Percentiles rank a stretch among this genome's conserved stretches.
phyloP scores from a whole-genome alignment of 1,139 yeast genomes.

The Hyphopichia pseudoburtonii region DNA sequence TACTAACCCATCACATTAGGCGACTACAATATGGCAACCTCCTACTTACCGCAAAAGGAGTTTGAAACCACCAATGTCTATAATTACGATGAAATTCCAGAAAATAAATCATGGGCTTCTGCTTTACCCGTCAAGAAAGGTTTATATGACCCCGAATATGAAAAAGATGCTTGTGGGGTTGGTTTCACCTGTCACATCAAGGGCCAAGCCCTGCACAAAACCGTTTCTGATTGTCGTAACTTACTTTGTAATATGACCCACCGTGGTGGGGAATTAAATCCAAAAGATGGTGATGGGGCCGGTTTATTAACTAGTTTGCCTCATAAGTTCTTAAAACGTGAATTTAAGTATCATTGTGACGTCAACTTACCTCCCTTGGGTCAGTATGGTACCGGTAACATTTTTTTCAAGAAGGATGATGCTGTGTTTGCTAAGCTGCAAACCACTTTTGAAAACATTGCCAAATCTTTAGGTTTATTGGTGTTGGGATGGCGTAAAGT shows the following conservation, averaged over 20 bases:
- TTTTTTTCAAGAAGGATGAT: constrained; percentile 85
- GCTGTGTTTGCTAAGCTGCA: constrained; percentile 64
- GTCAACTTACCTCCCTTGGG: constrained; percentile 70
- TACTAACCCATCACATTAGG: no score
- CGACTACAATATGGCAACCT: no score
- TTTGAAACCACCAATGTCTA: constrained; percentile 47
- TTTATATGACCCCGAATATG: constrained; percentile 88
- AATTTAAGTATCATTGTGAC: constrained; percentile 67
- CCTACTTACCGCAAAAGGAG: constrained; percentile 43
- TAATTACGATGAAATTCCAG: constrained; percentile 72
- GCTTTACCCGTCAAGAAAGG: constrained; percentile 86
- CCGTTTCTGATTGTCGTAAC: constrained; percentile 85
- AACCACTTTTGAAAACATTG: constrained; percentile 77
- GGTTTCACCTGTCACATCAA: constrained; percentile 96
- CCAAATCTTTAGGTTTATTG: constrained; percentile 69
- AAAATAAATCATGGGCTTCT: constrained; percentile 89
- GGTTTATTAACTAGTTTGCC: constrained; percentile 94
- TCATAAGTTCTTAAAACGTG: constrained; percentile 80
- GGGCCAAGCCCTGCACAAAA: constrained; percentile 85
- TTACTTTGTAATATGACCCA: constrained; percentile 97
- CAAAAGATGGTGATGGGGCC: constrained; percentile 98
- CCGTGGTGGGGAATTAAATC: constrained; percentile 96
- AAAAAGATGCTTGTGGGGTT: constrained; percentile 98
- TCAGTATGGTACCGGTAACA: constrained; percentile 92
- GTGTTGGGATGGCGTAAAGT: constrained; percentile 95